phyloP scores from a whole-genome alignment of 257 asterid species.

The Solanum etuberosum region DNA sequence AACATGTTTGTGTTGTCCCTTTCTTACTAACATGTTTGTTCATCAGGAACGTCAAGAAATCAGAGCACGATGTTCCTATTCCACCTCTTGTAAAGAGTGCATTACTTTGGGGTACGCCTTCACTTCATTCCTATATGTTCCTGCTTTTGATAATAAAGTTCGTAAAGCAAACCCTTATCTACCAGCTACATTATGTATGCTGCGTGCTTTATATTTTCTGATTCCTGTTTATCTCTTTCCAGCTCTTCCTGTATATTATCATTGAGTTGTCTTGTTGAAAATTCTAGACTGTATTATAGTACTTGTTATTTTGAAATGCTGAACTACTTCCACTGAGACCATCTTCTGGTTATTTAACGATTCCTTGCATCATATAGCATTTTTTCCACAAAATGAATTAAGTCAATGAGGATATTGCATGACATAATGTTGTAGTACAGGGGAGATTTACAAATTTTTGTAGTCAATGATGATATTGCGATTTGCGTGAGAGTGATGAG shows the following conservation, averaged over 20 bases:
- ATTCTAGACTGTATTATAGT: neutral
- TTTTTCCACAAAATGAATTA: neutral
- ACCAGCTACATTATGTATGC: neutral
- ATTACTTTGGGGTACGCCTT: slow-evolving; percentile 77
- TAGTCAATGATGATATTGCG: neutral
- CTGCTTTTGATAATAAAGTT: neutral
- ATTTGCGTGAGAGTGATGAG: neutral
- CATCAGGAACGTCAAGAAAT: slow-evolving; percentile 66
- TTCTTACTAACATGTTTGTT: neutral
- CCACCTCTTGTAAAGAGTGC: slow-evolving; percentile 96
- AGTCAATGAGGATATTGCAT: neutral
- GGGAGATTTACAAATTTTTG: neutral
- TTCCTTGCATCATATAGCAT: neutral
- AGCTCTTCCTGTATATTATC: neutral
- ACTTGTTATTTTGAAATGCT: neutral
- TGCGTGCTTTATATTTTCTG: neutral
- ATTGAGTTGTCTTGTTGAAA: neutral
- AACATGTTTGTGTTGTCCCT: neutral
- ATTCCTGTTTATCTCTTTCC: neutral
- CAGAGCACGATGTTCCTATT: slow-evolving; percentile 88
- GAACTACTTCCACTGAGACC: neutral
- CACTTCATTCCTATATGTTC: slow-evolving; percentile 1
- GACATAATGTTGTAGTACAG: neutral
- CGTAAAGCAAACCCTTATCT: neutral
- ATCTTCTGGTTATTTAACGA: neutral